Conservation (phyloP, 345 rosid species). For the Corymbia maculata region DNA sequence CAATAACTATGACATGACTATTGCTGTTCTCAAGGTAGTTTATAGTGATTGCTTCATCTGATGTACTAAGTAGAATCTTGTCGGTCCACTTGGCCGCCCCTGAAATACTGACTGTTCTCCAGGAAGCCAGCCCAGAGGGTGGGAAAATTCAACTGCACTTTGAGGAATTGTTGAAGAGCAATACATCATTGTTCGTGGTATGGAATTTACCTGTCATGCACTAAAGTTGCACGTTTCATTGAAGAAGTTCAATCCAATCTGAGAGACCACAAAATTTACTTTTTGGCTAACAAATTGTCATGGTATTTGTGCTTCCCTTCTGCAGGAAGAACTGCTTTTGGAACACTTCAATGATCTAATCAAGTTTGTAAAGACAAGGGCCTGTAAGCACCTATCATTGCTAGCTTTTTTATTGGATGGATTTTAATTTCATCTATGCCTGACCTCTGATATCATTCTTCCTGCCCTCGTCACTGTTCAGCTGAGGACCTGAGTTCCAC, state of each 20-base stretch:
- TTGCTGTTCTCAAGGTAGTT: slow-evolving; percentile 87
- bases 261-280: neutral
- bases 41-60: neutral
- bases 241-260: neutral
- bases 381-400: slow-evolving; percentile 41
- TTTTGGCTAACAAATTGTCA: neutral
- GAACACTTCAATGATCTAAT: slow-evolving; percentile 92
- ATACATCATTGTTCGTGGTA: slow-evolving; percentile 86
- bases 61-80: neutral
- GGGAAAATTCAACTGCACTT: slow-evolving; percentile 91
- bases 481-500: slow-evolving; percentile 70
- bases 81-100: neutral
- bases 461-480: neutral
- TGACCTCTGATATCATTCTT: neutral
- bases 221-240: neutral
- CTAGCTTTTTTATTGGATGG: neutral
- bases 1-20: slow-evolving; percentile 95
- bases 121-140: slow-evolving; percentile 97
- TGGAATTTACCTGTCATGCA: neutral
- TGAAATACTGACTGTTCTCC: neutral
- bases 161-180: slow-evolving; percentile 85
- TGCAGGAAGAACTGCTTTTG: slow-evolving; percentile 84
- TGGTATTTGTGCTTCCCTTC: neutral
- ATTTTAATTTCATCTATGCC: neutral
- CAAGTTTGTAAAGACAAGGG: slow-evolving; percentile 83